Evolutionary conservation across 176 grass and related monocot species (phyloP), one percentile per base, ranked within the genome.

Genomic region (Pontederia crassipes): DNA sequence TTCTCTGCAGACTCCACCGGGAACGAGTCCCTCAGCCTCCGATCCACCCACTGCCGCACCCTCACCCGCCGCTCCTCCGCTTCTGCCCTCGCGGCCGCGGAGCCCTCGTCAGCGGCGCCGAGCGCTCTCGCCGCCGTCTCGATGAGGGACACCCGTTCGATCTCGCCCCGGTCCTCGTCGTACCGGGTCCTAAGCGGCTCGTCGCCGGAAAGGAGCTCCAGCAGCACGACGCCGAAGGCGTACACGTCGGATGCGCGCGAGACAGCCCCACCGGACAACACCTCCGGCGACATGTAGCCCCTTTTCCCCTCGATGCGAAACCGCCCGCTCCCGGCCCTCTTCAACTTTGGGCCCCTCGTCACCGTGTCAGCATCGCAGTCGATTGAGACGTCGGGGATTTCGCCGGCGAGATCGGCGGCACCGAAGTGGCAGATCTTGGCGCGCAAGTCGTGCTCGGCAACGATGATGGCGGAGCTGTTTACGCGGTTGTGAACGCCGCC

Each of bases 21-120:
- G 76, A 80, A 97, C 40, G 84, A 91, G 69, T 97, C 92, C 72
- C 45, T 72, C 10, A 97, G 81, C 59, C 92, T 75, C 9, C 70
- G 60, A 72, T 97, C 92, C 27, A 91, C 84, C 92, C 92, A 97
- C 51, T 66, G 67, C 55, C 92, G 77, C 78, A 97, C 86, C 20
- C 75, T 84, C 46, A 69, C 78, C 1, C 60, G 75, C 32, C 72
- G 54, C 24, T 55, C 69, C 46, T 45, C 50, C 52, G 69, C 74
- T 1, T 54, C 62, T 0, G 40, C 59, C 4, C 4, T 7, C 32
- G 32, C 32, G 32, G 32, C 32, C 32, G 32, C 32, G 32, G 32
- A 40, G 32, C 10, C 46, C 10, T 63, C 40, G 13, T 68, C 29
- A 14, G 29, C n/a, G 28, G 11, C 46, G 4, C 66, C n/a, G 10